These are phyloP conservation scores for Saccharum hybrid DNA, from an alignment of 202 grass and related monocot genomes.

Conservation along the genomic window DNA sequence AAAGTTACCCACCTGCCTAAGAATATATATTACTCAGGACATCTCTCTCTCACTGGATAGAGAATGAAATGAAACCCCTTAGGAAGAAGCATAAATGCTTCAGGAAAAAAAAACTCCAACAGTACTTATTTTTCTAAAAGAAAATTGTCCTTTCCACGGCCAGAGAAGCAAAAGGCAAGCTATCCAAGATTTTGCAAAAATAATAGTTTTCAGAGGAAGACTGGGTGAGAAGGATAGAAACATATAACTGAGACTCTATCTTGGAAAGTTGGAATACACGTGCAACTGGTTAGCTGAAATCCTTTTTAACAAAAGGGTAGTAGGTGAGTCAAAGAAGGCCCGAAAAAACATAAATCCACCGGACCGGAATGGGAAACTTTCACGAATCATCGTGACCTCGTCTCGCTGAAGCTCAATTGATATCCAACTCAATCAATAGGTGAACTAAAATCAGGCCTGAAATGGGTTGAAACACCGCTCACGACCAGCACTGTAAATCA, in stretches of 20 bases:
- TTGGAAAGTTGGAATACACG: slow-evolving; percentile 26
- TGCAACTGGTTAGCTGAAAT: slow-evolving; percentile 17
- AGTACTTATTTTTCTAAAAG: background rate
- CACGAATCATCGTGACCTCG: background rate
- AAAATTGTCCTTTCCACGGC: background rate
- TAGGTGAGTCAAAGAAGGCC: slow-evolving; percentile 4
- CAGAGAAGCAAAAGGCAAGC: slow-evolving; percentile 27
- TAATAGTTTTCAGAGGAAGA: background rate
- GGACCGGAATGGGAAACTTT: background rate
- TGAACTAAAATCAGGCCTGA: background rate
- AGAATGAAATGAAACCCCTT: background rate
- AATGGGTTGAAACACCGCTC: background rate
- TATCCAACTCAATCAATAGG: background rate
- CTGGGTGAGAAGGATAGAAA: slow-evolving; percentile 23
- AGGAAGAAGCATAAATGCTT: background rate
- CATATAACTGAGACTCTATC: background rate
- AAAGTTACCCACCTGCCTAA: background rate
- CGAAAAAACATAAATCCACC: slow-evolving; percentile 1
- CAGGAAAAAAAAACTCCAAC: background rate
- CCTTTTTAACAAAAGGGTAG: background rate
- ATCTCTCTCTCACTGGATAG: background rate
- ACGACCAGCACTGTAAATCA: background rate
- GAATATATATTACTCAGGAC: background rate
- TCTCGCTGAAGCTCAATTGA: background rate
- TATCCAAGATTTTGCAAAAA: slow-evolving; percentile 36